These are phyloP conservation scores for Trametes pubescens DNA, from an alignment of 1,284 basidiomycete species.

Conservation along the genomic window DNA sequence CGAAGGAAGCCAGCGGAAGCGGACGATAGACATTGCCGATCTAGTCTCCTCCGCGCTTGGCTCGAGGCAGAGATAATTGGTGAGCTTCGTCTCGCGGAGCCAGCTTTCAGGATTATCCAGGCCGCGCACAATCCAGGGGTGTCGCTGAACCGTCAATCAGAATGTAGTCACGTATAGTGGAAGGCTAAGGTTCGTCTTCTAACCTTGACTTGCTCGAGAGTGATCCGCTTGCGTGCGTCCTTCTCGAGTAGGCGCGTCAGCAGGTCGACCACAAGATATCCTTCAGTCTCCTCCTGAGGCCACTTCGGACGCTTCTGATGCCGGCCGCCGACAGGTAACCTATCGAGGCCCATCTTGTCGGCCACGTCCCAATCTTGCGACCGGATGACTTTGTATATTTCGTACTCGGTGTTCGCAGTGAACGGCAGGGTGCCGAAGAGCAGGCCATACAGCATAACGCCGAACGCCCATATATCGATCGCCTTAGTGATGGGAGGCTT, in stretches of 20 bases:
- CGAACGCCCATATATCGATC: constrained; percentile 99
- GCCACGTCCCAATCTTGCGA: constrained; percentile 80
- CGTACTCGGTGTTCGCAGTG: constrained; percentile 77
- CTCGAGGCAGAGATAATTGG: constrained; percentile 63
- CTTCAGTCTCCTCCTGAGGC: constrained; percentile 53
- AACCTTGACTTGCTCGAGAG: constrained; percentile 88
- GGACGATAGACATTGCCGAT: constrained; percentile 73
- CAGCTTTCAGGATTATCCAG: constrained; percentile 79
- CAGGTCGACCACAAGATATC: constrained; percentile 73
- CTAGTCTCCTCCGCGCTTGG: constrained; percentile 87
- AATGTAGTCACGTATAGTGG: constrained; percentile 17
- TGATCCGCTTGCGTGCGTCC: constrained; percentile 81
- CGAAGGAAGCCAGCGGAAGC: constrained; percentile 53
- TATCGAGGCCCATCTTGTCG: constrained; percentile 79
- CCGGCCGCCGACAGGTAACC: constrained; percentile 68
- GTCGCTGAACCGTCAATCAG: constrained; percentile 49
- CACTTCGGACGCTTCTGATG: constrained; percentile 44
- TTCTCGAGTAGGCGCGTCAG: constrained; percentile 86
- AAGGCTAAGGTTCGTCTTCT: constrained; percentile 36
- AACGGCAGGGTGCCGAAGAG: constrained; percentile 87
- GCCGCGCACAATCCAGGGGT: constrained; percentile 83
- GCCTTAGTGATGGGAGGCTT: constrained; percentile 89
- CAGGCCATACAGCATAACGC: constrained; percentile 96
- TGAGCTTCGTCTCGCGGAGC: constrained; percentile 79
- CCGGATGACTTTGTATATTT: constrained; percentile 87